Base-by-base conservation (phyloP, 108 stramenopile genomes). In the Seminavis robusta region DNA sequence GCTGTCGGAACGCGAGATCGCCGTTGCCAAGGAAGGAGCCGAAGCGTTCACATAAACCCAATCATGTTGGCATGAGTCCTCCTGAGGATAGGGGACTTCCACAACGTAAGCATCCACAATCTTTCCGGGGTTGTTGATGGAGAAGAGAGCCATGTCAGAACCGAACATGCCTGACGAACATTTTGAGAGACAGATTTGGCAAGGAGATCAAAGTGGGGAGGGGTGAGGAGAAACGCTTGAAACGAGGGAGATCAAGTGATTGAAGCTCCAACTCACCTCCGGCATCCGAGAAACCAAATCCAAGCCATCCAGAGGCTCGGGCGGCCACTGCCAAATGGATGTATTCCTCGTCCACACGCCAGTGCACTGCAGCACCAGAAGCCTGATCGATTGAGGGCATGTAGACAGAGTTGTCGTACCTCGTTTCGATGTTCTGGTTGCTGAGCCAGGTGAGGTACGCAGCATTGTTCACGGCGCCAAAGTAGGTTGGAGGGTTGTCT, bases 31-130 rank as follows among this genome's bases (percentile, higher is more conserved):
- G n/a, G n/a, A n/a, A n/a, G n/a, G n/a, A n/a, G n/a, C n/a, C n/a
- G n/a, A n/a, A n/a, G n/a, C n/a, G n/a, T n/a, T n/a, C n/a, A 63
- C 15, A 26, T 76, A 46, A 16, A 32, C 48, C 83, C 79, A 84
- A 60, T 77, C 59, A 11, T 28, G 31, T 44, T 77, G 60, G 59
- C 77, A 73, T n/a, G 62, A 51, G 38, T 76, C 77, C 4, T 25
- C 29, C 9, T 40, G 48, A 11, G 56, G 52, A 9, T 49, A n/a
- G 0, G 34, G 53, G 3, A 54, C 45, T 9, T 72, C 77, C 2
- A 55, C 33, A 6, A 73, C 69, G 47, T 83, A 55, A 0, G 75
- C 69, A 62, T 83, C 81, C 16, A 64, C 24, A 10, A 83, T 0
- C 21, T 16, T 39, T 1, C 53, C 17, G 15, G 77, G 72, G 4